Evolutionary conservation across 2,329 filamentous ascomycete genomes (phyloP).

Genomic region (Alternaria sp.): DNA sequence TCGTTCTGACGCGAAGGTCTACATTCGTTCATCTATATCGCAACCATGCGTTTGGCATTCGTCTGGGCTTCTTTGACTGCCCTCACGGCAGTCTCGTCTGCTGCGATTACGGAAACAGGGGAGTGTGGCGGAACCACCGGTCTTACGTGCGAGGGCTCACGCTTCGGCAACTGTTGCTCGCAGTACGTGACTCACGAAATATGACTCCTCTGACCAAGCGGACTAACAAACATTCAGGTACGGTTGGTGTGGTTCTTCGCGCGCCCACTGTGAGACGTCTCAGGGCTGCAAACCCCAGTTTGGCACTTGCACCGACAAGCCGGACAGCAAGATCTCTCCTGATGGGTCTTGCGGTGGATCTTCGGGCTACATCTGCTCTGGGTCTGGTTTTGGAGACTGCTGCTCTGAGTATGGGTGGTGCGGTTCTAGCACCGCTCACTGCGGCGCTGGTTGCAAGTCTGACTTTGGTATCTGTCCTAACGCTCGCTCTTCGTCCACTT

Average conservation of each 20-base stretch:
- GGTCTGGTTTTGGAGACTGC: slow-evolving; percentile 3
- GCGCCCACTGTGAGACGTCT: not conserved
- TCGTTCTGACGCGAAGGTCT: not conserved
- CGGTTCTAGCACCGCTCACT: not conserved
- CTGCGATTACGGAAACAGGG: not conserved
- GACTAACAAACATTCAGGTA: not conserved
- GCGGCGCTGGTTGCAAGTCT: slow-evolving; percentile 4
- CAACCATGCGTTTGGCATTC: not conserved
- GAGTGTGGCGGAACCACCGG: not conserved
- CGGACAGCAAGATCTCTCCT: not conserved
- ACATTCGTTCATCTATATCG: not conserved
- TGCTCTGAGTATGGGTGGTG: slow-evolving; percentile 9
- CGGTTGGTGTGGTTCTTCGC: not conserved
- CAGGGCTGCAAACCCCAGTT: not conserved
- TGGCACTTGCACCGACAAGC: not conserved
- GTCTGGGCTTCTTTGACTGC: slow-evolving; percentile 1
- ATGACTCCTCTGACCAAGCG: not conserved
- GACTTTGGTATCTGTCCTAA: not conserved
- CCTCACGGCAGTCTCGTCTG: not conserved
- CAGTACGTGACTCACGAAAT: not conserved
- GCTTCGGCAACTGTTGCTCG: not conserved
- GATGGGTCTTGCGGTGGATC: slow-evolving; percentile 1
- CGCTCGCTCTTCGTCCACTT: not conserved
- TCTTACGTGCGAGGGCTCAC: not conserved
- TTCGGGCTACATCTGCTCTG: not conserved